These are phyloP conservation scores for Geranium rotundifolium DNA, from an alignment of 345 rosid species.

Conservation along the genomic window DNA sequence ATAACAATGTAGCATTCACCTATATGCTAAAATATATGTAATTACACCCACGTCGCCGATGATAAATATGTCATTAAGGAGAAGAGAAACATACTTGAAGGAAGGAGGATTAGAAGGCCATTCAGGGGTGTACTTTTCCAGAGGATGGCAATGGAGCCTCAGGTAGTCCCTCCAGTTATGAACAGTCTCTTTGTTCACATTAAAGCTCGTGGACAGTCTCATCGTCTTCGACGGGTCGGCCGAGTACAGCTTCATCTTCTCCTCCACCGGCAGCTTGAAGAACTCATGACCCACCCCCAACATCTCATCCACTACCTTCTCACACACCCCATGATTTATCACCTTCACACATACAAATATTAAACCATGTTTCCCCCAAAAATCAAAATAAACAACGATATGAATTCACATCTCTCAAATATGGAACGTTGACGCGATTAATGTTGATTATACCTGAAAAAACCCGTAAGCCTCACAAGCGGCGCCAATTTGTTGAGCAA, in stretches of 20 bases:
- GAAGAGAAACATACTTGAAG: conserved; percentile 48
- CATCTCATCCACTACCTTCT: conserved; percentile 31
- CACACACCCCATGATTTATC: conserved; percentile 49
- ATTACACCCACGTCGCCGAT: too few species aligned
- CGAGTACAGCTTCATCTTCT: conserved; percentile 73
- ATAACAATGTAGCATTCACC: too few species aligned
- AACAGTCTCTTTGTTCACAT: conserved; percentile 62
- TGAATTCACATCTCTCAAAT: too few species aligned
- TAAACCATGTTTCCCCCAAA: too few species aligned
- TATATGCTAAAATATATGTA: too few species aligned
- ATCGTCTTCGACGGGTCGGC: conserved; percentile 70
- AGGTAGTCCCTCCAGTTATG: conserved; percentile 88
- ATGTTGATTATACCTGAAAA: conserved; percentile 63
- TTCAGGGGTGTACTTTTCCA: conserved; percentile 47
- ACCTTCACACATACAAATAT: conserved; percentile 22
- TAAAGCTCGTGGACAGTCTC: conserved; percentile 76
- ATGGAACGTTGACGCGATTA: too few species aligned
- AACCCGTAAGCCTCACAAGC: conserved; percentile 58
- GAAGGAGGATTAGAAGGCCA: conserved; percentile 80
- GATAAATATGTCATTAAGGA: too few species aligned
- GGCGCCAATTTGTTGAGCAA: conserved; percentile 28
- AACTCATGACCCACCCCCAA: conserved; percentile 40
- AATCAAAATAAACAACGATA: too few species aligned
- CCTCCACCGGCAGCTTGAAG: conserved; percentile 58
- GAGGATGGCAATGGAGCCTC: conserved; percentile 71